Evolutionary conservation across 768 basidiomycete species (phyloP), one percentile per base, ranked within the genome.

Genomic region (Tylopilus balloui): DNA sequence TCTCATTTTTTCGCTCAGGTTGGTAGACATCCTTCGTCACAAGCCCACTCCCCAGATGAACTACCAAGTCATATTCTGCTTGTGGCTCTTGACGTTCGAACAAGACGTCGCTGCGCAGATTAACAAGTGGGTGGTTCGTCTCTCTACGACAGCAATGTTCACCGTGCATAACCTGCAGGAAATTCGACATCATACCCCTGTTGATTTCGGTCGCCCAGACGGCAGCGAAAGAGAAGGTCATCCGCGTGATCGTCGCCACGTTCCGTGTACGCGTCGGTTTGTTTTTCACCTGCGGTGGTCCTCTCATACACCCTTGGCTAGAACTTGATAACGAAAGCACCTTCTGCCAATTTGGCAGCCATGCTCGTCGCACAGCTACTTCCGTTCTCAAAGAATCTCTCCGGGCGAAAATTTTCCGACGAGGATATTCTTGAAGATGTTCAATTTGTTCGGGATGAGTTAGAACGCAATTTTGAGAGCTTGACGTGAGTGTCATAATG

Each of bases 141-240:
- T 31, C 27, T 35, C 24, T 42, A 11, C 14, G 12, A 14, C 20
- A 7, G 15, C 27, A 20, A 36, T 53, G 37, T 48, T 42, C n/a
- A 13, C 56, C 32, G 14, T 40, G 12, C 38, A 34, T 17, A 15
- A 0, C n/a, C 13, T 8, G 11, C 50, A 96, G 93, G 72, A 88
- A 85, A 67, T 95, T 84, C 66, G 89, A 95, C 62, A 77, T 97
- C 29, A 84, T 96, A 57, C 89, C 92, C 21, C 72, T 90, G 20
- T 74, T 99, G 32, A 83, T 85, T 27, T 80, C 86, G 39, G 81
- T 92, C 32, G 92, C 92, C 3, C 89, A 94, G 63, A 79, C 74
- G 6, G 94, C 94, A 5, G 87, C 89, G 27, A 99, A 99, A 68
- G 95, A 98, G 72, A 99, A 99, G 69, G 91, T 99, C 24, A 88